Conservation (phyloP, 2,329 filamentous ascomycete species). For the Fusarium sp. region DNA sequence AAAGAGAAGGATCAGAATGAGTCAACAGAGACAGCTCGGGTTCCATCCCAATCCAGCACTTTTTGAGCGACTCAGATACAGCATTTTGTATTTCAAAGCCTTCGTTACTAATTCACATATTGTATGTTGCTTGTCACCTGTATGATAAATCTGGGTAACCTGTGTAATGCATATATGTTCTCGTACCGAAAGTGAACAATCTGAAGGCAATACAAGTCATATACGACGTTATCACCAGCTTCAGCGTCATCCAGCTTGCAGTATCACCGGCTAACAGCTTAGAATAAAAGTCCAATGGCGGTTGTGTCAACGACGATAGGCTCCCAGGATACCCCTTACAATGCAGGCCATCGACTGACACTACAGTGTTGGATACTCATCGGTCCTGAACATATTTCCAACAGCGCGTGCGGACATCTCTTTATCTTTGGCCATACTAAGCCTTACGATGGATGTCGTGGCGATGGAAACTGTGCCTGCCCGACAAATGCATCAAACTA, state of each 20-base stretch:
- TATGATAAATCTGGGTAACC: background rate
- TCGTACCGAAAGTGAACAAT: background rate
- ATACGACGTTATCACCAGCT: background rate
- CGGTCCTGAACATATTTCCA: conserved; percentile 1
- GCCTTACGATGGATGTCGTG: conserved; percentile 24
- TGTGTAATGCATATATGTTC: background rate
- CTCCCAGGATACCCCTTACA: no score
- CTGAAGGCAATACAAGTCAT: background rate
- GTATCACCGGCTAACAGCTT: background rate
- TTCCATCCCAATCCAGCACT: background rate
- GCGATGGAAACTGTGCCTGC: background rate
- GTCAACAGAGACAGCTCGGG: background rate
- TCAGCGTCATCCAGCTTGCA: background rate
- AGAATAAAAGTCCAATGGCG: conserved; percentile 2
- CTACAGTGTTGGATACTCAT: background rate
- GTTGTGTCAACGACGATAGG: conserved; percentile 23
- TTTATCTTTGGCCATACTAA: background rate
- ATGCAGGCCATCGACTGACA: background rate
- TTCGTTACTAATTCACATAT: background rate
- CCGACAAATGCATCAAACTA: no score
- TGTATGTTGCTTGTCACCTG: background rate
- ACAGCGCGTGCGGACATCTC: conserved; percentile 9
- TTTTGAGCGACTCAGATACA: background rate
- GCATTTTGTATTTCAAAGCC: background rate
- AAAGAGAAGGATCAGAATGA: background rate